Conservation (phyloP, 1,139 yeast genomes). For the Kazachstania sp. region DNA sequence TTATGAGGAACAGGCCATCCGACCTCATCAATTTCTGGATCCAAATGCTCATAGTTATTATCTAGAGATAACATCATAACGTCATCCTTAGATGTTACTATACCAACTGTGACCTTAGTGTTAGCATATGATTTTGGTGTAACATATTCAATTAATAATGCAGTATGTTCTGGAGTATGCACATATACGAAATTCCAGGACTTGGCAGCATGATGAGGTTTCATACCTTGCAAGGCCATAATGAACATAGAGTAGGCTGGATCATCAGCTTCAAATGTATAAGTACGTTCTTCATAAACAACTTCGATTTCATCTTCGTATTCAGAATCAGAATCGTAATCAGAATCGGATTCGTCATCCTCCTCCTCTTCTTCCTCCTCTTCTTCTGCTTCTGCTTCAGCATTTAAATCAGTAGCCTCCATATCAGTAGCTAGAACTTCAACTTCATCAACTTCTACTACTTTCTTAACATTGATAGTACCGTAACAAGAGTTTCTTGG, state of each 20-base stretch:
- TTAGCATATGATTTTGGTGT: slow-evolving; percentile 86
- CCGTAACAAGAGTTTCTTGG: slow-evolving; percentile 76
- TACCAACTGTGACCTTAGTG: slow-evolving; percentile 73
- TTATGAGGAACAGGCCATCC: slow-evolving; percentile 87
- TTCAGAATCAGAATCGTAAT: slow-evolving; percentile 4
- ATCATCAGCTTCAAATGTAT: slow-evolving; percentile 19
- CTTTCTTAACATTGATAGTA: slow-evolving; percentile 37
- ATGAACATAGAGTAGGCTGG: slow-evolving; percentile 75
- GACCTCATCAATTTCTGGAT: slow-evolving; percentile 57
- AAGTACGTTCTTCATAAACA: slow-evolving; percentile 16
- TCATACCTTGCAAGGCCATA: slow-evolving; percentile 99
- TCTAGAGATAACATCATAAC: slow-evolving; percentile 58
- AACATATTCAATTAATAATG: slow-evolving; percentile 88
- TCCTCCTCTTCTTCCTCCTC: slow-evolving; percentile 16
- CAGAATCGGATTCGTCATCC: slow-evolving; percentile 6
- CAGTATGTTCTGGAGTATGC: slow-evolving; percentile 67
- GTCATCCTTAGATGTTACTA: slow-evolving; percentile 55
- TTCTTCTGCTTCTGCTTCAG: slow-evolving; percentile 11
- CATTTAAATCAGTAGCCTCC: slow-evolving; percentile 14
- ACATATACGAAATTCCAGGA: slow-evolving; percentile 91
- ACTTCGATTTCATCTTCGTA: slow-evolving; percentile 11
- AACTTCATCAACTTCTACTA: slow-evolving; percentile 9
- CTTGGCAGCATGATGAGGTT: slow-evolving; percentile 98
- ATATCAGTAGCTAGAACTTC: slow-evolving; percentile 20
- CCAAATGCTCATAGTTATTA: slow-evolving; percentile 56